Conservation (phyloP, 2,329 filamentous ascomycete species). For the Bisporella sp. region DNA sequence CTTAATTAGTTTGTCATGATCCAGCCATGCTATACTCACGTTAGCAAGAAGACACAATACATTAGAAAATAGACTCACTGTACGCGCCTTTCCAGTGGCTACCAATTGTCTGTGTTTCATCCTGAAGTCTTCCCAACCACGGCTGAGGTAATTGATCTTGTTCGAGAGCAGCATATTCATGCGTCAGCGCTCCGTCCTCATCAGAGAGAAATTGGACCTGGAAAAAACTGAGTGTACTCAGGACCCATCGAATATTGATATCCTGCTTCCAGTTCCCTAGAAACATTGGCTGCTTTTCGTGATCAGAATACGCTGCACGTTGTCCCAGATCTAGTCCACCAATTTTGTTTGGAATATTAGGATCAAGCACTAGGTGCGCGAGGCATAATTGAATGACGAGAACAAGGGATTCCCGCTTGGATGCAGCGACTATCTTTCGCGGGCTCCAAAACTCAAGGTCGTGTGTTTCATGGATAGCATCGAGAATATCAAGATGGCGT, state of each 20-base stretch:
- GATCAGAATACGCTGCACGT: constrained; percentile 33
- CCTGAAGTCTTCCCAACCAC: constrained; percentile 32
- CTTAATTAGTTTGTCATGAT: constrained; percentile 12
- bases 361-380: constrained; percentile 13
- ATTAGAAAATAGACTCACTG: constrained; percentile 21
- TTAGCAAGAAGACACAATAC: constrained; percentile 2
- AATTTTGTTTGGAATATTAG: constrained; percentile 3
- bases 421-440: constrained; percentile 1
- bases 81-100: constrained; percentile 45
- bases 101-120: constrained; percentile 30
- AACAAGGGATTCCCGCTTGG: constrained; percentile 7
- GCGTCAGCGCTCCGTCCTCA: constrained; percentile 30
- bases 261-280: constrained; percentile 27
- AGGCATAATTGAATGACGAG: constrained; percentile 23
- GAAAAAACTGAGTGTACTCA: constrained; percentile 46
- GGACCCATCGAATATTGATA: constrained; percentile 38
- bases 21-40: constrained; percentile 13
- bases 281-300: constrained; percentile 32
- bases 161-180: constrained; percentile 29
- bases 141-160: constrained; percentile 32
- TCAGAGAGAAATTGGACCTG: constrained; percentile 36
- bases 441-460: constrained; percentile 2
- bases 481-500: constrained; percentile 19
- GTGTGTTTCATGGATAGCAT: constrained; percentile 17
- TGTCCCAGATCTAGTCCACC: constrained; percentile 36